Conservation (phyloP, 805 yeast genomes). For the Cyberlindnera nakhonratchasimensis region DNA sequence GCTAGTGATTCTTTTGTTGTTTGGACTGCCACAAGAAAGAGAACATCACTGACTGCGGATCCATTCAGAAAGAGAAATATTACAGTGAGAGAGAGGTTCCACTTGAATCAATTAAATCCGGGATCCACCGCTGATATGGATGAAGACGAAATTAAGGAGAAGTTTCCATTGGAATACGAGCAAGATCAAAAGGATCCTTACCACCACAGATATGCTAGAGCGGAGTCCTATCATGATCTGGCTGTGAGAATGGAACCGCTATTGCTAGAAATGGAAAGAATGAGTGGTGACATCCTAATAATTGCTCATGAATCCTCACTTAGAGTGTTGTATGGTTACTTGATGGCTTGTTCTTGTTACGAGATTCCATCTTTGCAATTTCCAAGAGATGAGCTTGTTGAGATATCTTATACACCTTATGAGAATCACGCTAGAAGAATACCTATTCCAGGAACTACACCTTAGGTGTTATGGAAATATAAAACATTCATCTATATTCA, state of each 20-base stretch:
- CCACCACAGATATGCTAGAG: constrained; percentile 87
- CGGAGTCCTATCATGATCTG: constrained; percentile 93
- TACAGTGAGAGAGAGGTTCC: constrained; percentile 70
- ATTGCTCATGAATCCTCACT: constrained; percentile 92
- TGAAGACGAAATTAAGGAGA: constrained; percentile 52
- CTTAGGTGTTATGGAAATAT: background rate
- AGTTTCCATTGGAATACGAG: constrained; percentile 67
- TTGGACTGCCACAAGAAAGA: constrained; percentile 91
- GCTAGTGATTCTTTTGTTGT: constrained; percentile 66
- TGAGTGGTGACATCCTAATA: constrained; percentile 80
- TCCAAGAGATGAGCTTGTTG: constrained; percentile 79
- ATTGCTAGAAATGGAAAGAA: constrained; percentile 89
- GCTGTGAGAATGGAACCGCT: constrained; percentile 94
- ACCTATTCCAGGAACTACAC: constrained; percentile 29
- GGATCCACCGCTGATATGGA: constrained; percentile 77
- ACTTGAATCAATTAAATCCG: constrained; percentile 83
- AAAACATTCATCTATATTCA: too few species aligned
- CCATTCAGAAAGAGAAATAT: constrained; percentile 62
- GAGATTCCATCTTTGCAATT: constrained; percentile 82
- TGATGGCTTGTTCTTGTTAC: constrained; percentile 85
- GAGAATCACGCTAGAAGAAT: constrained; percentile 63
- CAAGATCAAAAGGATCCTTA: constrained; percentile 76
- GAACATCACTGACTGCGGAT: constrained; percentile 78
- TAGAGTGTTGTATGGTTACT: constrained; percentile 86
- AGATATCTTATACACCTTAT: constrained; percentile 84